Conservation (phyloP, 2,329 filamentous ascomycete genomes). For the Phyllosticta citrichinensis region DNA sequence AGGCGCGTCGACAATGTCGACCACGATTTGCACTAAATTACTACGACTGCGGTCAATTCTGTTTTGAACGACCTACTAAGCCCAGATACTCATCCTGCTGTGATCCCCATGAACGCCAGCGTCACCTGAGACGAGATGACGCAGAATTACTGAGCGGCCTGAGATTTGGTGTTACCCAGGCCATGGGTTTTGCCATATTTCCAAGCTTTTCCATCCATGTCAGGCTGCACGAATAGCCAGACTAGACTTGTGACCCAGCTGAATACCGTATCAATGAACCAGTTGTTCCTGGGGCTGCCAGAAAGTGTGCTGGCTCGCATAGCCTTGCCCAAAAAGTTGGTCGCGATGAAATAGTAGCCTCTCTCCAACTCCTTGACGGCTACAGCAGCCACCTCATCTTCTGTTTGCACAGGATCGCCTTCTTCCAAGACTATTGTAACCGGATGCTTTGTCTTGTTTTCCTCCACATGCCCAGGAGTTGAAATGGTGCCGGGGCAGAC, state of each 20-base stretch:
- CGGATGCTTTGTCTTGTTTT: slow-evolving; percentile 69
- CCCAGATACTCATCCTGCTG: no score
- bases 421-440: slow-evolving; percentile 73
- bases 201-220: slow-evolving; percentile 47
- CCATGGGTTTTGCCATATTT: slow-evolving; percentile 49
- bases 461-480: slow-evolving; percentile 62
- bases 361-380: slow-evolving; percentile 67
- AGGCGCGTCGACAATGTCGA: no score
- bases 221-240: slow-evolving; percentile 48
- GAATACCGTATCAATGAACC: slow-evolving; percentile 44
- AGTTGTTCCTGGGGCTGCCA: slow-evolving; percentile 43
- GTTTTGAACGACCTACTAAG: no score
- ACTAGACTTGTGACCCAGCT: slow-evolving; percentile 44
- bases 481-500: slow-evolving; percentile 79
- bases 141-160: background rate
- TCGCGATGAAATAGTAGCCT: slow-evolving; percentile 71
- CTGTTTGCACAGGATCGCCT: slow-evolving; percentile 68
- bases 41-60: no score
- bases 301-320: slow-evolving; percentile 54
- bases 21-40: no score
- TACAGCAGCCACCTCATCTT: slow-evolving; percentile 62
- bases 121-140: background rate
- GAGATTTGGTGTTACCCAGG: background rate
- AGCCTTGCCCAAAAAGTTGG: slow-evolving; percentile 59
- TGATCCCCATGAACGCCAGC: background rate